Percentiles rank a stretch among this genome's conserved stretches.
phyloP scores from a whole-genome alignment of 208 protist species.

The Naegleria lovaniensis region DNA sequence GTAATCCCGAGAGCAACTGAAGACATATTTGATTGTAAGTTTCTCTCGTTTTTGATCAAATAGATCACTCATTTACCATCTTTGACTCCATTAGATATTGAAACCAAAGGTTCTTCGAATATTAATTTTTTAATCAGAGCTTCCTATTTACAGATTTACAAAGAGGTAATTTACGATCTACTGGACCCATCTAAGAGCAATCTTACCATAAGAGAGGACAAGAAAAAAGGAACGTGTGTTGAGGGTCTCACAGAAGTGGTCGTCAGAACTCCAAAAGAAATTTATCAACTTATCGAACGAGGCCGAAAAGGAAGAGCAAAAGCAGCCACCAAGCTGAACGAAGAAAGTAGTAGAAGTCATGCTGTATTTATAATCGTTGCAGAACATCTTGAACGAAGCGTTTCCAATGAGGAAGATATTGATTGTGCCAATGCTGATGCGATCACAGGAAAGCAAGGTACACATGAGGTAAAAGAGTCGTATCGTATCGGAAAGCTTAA shows the following conservation, averaged over 20 bases:
- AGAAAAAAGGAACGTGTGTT: conserved; percentile 76
- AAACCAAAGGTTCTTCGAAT: conserved; percentile 57
- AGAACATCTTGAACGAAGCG: conserved; percentile 37
- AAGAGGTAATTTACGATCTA: conserved; percentile 89
- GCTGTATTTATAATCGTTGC: conserved; percentile 54
- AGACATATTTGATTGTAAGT: conserved; percentile 71
- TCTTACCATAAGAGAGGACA: conserved; percentile 68
- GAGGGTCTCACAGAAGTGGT: conserved; percentile 77
- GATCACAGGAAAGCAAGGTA: conserved; percentile 10
- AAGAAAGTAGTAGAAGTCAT: conserved; percentile 47
- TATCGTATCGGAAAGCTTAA: conserved; percentile 74
- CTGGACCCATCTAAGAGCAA: conserved; percentile 72
- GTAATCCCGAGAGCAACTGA: conserved; percentile 84
- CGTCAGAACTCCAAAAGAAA: conserved; percentile 71
- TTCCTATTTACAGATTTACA: conserved; percentile 94
- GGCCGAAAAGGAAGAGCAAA: conserved; percentile 54
- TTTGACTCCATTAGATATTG: too few species aligned
- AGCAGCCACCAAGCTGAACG: conserved; percentile 53
- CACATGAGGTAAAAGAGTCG: neutral
- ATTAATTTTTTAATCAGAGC: conserved; percentile 85
- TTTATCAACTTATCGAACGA: conserved; percentile 75
- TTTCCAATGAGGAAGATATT: conserved; percentile 23
- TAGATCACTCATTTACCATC: neutral
- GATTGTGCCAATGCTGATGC: conserved; percentile 16
- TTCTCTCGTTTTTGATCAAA: conserved; percentile 39